phyloP scores from a whole-genome alignment of 805 yeast species.

The Yueomyces sinensis region DNA sequence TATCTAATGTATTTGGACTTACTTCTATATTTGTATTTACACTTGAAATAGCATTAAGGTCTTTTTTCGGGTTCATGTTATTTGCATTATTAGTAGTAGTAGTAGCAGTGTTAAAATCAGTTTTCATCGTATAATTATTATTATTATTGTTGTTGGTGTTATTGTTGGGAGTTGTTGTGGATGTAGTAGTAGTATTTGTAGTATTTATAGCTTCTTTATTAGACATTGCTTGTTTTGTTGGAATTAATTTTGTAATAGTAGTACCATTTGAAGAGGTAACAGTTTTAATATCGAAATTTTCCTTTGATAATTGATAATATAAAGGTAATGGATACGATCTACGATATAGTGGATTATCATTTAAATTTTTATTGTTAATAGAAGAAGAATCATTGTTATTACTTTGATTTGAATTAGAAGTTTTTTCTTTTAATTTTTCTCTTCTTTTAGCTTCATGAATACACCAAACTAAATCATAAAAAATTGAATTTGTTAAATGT shows the following conservation, averaged over 20 bases:
- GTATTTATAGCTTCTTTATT: too few species aligned
- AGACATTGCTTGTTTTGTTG: slow-evolving; percentile 63
- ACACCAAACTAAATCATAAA: slow-evolving; percentile 88
- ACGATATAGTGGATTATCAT: slow-evolving; percentile 29
- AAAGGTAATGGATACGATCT: slow-evolving; percentile 60
- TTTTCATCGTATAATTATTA: too few species aligned
- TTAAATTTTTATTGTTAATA: slow-evolving; percentile 10
- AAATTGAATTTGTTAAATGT: slow-evolving; percentile 79
- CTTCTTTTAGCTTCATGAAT: slow-evolving; percentile 87
- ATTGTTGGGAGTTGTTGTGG: too few species aligned
- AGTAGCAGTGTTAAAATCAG: too few species aligned
- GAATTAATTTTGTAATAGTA: slow-evolving; percentile 76
- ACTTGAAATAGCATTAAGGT: too few species aligned
- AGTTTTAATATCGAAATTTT: slow-evolving; percentile 73
- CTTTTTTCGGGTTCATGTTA: too few species aligned
- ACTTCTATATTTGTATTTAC: too few species aligned
- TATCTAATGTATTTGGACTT: too few species aligned
- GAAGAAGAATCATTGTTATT: slow-evolving; percentile 2
- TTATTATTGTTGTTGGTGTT: too few species aligned
- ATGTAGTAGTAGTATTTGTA: too few species aligned
- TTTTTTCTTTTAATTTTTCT: slow-evolving; percentile 14
- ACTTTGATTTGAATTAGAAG: not conserved
- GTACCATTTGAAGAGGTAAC: slow-evolving; percentile 90
- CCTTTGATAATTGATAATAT: slow-evolving; percentile 80
- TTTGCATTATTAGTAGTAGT: too few species aligned